Conservation (phyloP, 2,329 filamentous ascomycete species). For the Volutella citrinella region DNA sequence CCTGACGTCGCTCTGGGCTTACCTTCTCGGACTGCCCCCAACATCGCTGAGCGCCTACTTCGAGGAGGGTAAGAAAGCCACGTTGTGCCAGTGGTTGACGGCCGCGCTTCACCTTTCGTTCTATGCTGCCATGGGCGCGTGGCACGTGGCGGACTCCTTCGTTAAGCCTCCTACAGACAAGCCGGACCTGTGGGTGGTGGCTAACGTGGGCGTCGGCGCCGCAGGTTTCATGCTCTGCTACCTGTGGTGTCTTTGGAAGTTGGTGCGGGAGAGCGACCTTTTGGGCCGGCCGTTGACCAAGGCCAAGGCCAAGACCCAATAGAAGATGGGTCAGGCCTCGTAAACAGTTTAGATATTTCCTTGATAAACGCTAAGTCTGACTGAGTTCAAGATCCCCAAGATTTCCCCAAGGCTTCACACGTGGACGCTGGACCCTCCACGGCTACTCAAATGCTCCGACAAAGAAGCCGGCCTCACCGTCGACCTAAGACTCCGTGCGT, state of each 20-base stretch:
- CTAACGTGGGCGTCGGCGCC: conserved; percentile 83
- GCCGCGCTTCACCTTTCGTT: conserved; percentile 69
- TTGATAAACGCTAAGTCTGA: too few species aligned
- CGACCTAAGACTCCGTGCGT: too few species aligned
- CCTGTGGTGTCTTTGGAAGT: conserved; percentile 79
- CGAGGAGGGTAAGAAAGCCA: conserved; percentile 37
- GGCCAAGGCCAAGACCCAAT: conserved; percentile 31
- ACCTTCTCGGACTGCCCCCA: conserved; percentile 83
- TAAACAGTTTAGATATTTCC: too few species aligned
- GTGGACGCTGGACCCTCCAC: too few species aligned
- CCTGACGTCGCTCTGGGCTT: conserved; percentile 84
- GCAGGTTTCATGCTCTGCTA: conserved; percentile 86
- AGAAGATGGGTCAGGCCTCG: too few species aligned
- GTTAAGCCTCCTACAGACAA: conserved; percentile 68
- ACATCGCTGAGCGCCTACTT: conserved; percentile 68
- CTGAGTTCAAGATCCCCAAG: too few species aligned
- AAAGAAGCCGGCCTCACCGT: too few species aligned
- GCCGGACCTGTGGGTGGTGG: conserved; percentile 92
- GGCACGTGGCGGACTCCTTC: conserved; percentile 75
- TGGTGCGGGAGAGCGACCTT: conserved; percentile 58
- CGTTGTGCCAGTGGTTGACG: conserved; percentile 50
- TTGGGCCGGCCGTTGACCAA: conserved; percentile 33
- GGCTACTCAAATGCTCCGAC: too few species aligned
- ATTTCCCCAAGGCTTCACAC: too few species aligned
- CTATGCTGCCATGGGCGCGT: conserved; percentile 73